Evolutionary conservation across 257 asterid genomes (phyloP).

Genomic region (Mentha longifolia): DNA sequence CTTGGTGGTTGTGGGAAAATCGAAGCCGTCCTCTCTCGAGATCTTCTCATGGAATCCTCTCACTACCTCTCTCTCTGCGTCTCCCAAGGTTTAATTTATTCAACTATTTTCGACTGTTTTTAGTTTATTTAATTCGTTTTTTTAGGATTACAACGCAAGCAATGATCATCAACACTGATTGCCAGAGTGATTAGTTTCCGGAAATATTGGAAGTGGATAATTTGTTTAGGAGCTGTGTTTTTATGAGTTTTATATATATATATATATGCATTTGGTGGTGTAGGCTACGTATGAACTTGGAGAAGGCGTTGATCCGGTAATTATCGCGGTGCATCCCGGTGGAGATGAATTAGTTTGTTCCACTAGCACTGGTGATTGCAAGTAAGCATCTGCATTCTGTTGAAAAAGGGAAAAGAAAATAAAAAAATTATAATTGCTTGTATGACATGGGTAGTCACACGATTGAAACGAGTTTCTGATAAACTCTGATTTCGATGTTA

Average conservation of each 20-base stretch:
- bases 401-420: not conserved
- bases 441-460: not conserved
- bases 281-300: constrained; percentile 73
- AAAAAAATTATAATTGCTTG: not conserved
- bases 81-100: constrained; percentile 66
- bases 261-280: constrained; percentile 26
- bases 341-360: constrained; percentile 89
- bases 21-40: constrained; percentile 69
- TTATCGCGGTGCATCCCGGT: constrained; percentile 77
- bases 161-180: not conserved
- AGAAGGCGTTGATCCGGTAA: constrained; percentile 70
- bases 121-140: not conserved
- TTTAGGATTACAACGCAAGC: not conserved
- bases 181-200: constrained; percentile 3
- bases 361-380: constrained; percentile 91
- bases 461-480: not conserved
- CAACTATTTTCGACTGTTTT: not conserved
- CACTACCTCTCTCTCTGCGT: constrained; percentile 62
- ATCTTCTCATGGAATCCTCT: constrained; percentile 73
- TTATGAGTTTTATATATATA: constrained; percentile 7
- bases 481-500: not conserved
- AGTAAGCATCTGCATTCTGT: constrained; percentile 47
- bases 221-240: not conserved
- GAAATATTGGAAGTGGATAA: constrained; percentile 1
- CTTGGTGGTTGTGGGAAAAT: constrained; percentile 77